Percentiles rank a stretch among this genome's conserved stretches.
Evolutionary conservation across 805 yeast species (phyloP).

Genomic region (Saccharomycopsis sp.): DNA sequence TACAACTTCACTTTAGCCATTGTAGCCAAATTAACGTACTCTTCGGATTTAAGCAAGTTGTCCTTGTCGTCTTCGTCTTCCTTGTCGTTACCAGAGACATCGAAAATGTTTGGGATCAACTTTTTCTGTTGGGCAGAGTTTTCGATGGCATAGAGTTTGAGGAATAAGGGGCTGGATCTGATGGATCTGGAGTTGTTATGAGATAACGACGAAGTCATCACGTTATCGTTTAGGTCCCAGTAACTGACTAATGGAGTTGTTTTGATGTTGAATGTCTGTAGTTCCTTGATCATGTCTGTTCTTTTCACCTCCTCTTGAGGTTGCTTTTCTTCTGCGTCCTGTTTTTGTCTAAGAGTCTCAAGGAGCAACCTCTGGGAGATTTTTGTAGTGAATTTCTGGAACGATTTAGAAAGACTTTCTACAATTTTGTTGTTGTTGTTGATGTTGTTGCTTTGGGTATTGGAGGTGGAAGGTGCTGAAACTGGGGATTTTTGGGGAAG

Average conservation of each 20-base stretch:
- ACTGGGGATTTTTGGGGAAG: not conserved
- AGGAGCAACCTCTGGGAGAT: constrained; percentile 1
- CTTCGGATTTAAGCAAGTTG: constrained; percentile 1
- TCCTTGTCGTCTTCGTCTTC: constrained; percentile 9
- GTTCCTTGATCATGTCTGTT: not conserved
- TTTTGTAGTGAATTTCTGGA: constrained; percentile 7
- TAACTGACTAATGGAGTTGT: constrained; percentile 15
- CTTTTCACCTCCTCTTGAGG: not conserved
- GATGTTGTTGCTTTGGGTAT: not conserved
- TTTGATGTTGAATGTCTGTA: constrained; percentile 17
- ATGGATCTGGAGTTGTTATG: constrained; percentile 9
- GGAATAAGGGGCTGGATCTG: constrained; percentile 16
- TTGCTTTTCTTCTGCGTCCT: not conserved
- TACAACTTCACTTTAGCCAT: constrained; percentile 18
- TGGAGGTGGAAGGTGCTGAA: not conserved
- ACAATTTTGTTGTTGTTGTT: constrained; percentile 1
- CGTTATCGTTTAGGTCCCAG: constrained; percentile 12
- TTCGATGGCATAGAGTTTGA: constrained; percentile 20
- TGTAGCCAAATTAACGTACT: constrained; percentile 11
- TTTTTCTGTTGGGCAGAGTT: constrained; percentile 12
- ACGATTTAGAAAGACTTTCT: constrained; percentile 11
- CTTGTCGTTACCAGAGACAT: constrained; percentile 3
- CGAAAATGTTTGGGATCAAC: constrained; percentile 20
- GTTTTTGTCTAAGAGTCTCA: not conserved
- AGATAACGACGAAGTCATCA: not conserved